Evolutionary conservation across 768 basidiomycete species (phyloP).

Genomic region (Crassisporium funariophilum): DNA sequence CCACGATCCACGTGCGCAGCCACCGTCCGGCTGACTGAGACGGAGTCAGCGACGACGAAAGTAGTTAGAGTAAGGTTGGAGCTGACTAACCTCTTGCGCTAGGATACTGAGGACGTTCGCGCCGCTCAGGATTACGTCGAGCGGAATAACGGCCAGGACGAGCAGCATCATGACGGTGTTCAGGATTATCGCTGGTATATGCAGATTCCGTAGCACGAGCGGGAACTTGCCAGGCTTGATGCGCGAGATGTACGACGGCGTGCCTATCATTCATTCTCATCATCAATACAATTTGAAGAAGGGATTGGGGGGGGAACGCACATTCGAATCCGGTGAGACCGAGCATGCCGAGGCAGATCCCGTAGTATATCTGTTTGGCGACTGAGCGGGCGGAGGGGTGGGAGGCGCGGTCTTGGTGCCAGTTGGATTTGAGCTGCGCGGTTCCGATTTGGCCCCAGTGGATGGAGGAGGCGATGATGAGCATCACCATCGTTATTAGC

Average conservation of each 20-base stretch:
- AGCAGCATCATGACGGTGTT: conserved; percentile 60
- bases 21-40: conserved; percentile 57
- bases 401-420: conserved; percentile 41
- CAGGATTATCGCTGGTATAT: conserved; percentile 57
- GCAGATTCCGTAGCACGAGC: conserved; percentile 64
- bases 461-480: conserved; percentile 51
- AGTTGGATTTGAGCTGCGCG: conserved; percentile 53
- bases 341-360: conserved; percentile 70
- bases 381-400: conserved; percentile 30
- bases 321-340: conserved; percentile 76
- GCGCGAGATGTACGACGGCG: conserved; percentile 64
- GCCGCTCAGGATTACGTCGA: conserved; percentile 47
- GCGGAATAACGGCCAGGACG: conserved; percentile 60
- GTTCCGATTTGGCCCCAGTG: conserved; percentile 56
- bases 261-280: conserved; percentile 39
- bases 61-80: not conserved
- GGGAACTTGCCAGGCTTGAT: conserved; percentile 60
- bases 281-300: not conserved
- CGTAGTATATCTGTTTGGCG: conserved; percentile 57
- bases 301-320: conserved; percentile 24
- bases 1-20: conserved; percentile 62
- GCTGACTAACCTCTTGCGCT: conserved; percentile 49
- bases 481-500: conserved; percentile 56
- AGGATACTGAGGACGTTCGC: conserved; percentile 68
- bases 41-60: not conserved